Evolutionary conservation across 805 yeast genomes (phyloP), one percentile per base, ranked within the genome.

Genomic region (Candida insectorum): DNA sequence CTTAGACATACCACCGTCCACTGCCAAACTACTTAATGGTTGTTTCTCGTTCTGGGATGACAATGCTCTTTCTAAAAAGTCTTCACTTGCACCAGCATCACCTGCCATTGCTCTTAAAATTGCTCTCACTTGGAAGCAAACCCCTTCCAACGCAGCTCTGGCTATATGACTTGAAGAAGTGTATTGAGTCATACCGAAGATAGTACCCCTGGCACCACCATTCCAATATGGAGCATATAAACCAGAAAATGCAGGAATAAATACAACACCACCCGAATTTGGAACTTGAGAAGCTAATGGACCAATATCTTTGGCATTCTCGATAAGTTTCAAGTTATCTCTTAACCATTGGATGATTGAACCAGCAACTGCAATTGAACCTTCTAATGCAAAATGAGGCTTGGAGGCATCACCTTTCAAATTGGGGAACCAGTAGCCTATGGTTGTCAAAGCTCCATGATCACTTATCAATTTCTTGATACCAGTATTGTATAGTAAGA

Each of bases 211-310:
- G 5, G 96, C 87, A 33, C 85, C 85, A 10, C 89, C 76, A 53
- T 85, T 87, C 97, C 97, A 89, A 64, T 89, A 87, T 14, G 97
- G 97, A 3, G 96, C 95, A 60, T 85, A 89, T 36, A 89, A 68
- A 6, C 97, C 97, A 20, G 89, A 81, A 56, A 89, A 87, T 2
- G 96, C 96, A 19, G 97, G 95, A 28, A 89, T 95, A 52, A 89
- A 89, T 24, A 86, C 88, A 16, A 89, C 96, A 24, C 96, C 96
- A 31, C 93, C 96, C 12, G 91, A 71, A 54, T 83, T 77, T 16
- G 74, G 69, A 24, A 86, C 96, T 49, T 79, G 81, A 16, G 84
- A 77, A 9, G 96, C 96, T 49, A 89, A 71, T 17, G 94, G 94
- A 4, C 96, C 96, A 41, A 91, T 79, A 58, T 89, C 96, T 46